phyloP scores from a whole-genome alignment of 768 basidiomycete genomes.

The Aureoboletus auriporus region DNA sequence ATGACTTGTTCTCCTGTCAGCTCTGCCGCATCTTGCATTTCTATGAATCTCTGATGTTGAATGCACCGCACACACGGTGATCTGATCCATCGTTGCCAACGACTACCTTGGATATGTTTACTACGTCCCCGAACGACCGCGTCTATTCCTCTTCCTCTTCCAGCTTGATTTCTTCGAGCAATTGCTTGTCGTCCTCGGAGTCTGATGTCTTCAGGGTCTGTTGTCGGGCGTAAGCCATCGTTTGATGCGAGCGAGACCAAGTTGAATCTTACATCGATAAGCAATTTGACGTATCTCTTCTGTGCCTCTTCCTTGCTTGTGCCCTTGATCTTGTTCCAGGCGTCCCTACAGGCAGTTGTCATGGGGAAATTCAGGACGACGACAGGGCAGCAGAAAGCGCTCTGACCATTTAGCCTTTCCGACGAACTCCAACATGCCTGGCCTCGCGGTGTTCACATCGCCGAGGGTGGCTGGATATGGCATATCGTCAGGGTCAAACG shows the following conservation, averaged over 20 bases:
- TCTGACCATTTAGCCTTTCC: conserved; percentile 87
- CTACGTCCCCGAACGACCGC: neutral
- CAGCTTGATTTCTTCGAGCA: conserved; percentile 49
- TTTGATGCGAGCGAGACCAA: too few relatives aligned
- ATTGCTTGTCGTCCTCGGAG: conserved; percentile 47
- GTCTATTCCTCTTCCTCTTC: conserved; percentile 44
- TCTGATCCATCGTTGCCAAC: too few relatives aligned
- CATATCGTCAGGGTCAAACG: neutral
- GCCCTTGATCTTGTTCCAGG: conserved; percentile 77
- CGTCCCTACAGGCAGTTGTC: conserved; percentile 56
- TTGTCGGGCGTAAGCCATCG: neutral
- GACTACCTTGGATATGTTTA: neutral
- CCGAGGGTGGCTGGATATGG: conserved; percentile 63
- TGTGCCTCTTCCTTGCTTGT: conserved; percentile 67
- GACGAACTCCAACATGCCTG: conserved; percentile 79
- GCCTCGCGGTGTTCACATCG: conserved; percentile 58
- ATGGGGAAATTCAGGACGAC: neutral
- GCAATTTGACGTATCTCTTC: conserved; percentile 68
- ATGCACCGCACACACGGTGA: too few relatives aligned
- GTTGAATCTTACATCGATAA: conserved; percentile 53
- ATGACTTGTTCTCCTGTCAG: neutral
- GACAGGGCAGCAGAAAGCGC: conserved; percentile 5
- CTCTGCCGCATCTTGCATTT: neutral
- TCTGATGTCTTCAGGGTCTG: conserved; percentile 54
- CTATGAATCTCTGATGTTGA: too few relatives aligned